Evolutionary conservation across 2,329 filamentous ascomycete genomes (phyloP).

Genomic region (Colletotrichum coccodes): DNA sequence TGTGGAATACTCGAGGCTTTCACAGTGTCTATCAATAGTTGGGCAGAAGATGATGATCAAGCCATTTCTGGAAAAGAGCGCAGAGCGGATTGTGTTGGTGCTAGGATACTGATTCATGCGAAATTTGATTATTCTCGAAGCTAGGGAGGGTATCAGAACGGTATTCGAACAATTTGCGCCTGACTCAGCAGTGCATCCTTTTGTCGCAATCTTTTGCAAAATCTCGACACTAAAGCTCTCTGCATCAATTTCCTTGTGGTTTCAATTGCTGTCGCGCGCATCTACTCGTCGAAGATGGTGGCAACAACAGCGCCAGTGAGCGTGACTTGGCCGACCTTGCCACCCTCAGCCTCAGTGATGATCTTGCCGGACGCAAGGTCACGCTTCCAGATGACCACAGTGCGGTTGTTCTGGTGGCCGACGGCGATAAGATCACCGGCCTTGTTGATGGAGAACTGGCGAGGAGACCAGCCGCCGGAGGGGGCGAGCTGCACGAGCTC

Average conservation of each 20-base stretch:
- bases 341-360: conserved; percentile 33
- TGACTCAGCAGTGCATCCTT: neutral
- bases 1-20: too few relatives aligned
- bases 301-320: conserved; percentile 34
- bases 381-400: conserved; percentile 34
- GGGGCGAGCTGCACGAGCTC: conserved; percentile 32
- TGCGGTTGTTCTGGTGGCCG: conserved; percentile 33
- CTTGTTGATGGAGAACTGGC: conserved; percentile 35
- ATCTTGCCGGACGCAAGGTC: conserved; percentile 32
- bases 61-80: neutral
- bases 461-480: conserved; percentile 32
- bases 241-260: neutral
- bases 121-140: neutral
- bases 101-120: neutral
- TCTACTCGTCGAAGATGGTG: conserved; percentile 35
- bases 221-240: neutral
- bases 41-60: too few relatives aligned
- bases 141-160: neutral
- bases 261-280: neutral
- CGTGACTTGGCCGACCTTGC: conserved; percentile 32
- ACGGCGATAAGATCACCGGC: conserved; percentile 30
- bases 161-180: neutral
- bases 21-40: too few relatives aligned
- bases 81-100: too few relatives aligned
- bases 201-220: neutral